phyloP scores from a whole-genome alignment of 2,329 filamentous ascomycete species.

The Elsinoe perseae region DNA sequence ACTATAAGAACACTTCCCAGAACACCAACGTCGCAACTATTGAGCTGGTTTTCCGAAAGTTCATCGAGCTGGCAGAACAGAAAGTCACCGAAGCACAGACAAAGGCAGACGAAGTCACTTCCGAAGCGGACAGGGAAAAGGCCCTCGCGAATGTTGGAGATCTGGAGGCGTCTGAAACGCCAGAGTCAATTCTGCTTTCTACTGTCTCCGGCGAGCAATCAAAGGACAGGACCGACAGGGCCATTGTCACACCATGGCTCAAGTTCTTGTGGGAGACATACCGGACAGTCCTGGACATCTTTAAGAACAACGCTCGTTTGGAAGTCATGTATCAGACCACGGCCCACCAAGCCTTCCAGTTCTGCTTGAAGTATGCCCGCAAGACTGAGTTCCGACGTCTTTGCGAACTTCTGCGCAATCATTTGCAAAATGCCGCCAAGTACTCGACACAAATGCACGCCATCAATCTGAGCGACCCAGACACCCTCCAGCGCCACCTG shows the following conservation, averaged over 20 bases:
- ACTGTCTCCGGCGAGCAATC: slow-evolving; percentile 98
- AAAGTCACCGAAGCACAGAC: slow-evolving; percentile 94
- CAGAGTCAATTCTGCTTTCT: slow-evolving; percentile 93
- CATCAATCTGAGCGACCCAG: slow-evolving; percentile 95
- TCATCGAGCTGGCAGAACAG: slow-evolving; percentile 91
- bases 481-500: slow-evolving; percentile 92
- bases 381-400: slow-evolving; percentile 99
- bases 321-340: slow-evolving; percentile 98
- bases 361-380: slow-evolving; percentile 94
- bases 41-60: slow-evolving; percentile 93
- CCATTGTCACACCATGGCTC: slow-evolving; percentile 97
- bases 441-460: slow-evolving; percentile 99
- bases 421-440: slow-evolving; percentile 97
- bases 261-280: slow-evolving; percentile 99
- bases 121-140: slow-evolving; percentile 67
- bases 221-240: slow-evolving; percentile 91
- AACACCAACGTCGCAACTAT: slow-evolving; percentile 98
- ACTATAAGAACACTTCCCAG: slow-evolving; percentile 99
- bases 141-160: slow-evolving; percentile 77
- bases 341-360: slow-evolving; percentile 95
- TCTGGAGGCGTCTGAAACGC: slow-evolving; percentile 92
- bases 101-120: slow-evolving; percentile 93
- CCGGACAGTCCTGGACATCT: slow-evolving; percentile 93
- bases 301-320: slow-evolving; percentile 96
- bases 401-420: slow-evolving; percentile 95